Conservation (phyloP, 2,329 filamentous ascomycete species). For the Plectosphaerella sp. region DNA sequence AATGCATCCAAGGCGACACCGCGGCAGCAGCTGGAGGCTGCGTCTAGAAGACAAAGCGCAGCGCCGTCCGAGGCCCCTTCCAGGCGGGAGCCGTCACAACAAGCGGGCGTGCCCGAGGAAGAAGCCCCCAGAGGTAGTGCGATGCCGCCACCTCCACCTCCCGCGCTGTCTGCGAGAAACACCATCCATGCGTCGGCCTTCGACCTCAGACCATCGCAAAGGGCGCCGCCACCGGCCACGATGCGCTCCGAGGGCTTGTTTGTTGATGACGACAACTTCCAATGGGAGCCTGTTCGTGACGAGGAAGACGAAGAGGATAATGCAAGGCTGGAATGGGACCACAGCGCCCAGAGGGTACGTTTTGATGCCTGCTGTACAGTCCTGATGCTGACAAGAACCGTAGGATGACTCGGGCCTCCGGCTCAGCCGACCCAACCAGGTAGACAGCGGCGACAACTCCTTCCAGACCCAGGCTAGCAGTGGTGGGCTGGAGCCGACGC, state of each 20-base stretch:
- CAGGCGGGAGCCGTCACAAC: constrained; percentile 12
- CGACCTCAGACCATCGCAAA: constrained; percentile 48
- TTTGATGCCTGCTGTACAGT: not conserved
- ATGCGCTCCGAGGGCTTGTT: constrained; percentile 66
- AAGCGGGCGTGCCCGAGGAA: not conserved
- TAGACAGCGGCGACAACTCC: constrained; percentile 14
- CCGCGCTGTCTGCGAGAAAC: not conserved
- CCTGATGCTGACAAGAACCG: constrained; percentile 21
- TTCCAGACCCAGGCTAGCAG: constrained; percentile 14
- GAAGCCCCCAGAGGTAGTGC: constrained; percentile 18
- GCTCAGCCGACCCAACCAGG: constrained; percentile 29
- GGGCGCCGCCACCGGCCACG: constrained; percentile 48
- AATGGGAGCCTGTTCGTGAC: constrained; percentile 66
- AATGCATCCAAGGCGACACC: constrained; percentile 34
- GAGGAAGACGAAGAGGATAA: constrained; percentile 57
- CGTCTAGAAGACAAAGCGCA: constrained; percentile 37
- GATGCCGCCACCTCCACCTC: constrained; percentile 19
- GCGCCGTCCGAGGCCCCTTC: constrained; percentile 27
- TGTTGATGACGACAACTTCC: constrained; percentile 62
- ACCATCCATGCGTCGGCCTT: constrained; percentile 17
- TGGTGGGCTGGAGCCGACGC: constrained; percentile 60
- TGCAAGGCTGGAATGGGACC: constrained; percentile 70
- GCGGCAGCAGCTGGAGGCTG: constrained; percentile 41
- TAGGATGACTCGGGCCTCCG: constrained; percentile 41
- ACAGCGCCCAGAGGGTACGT: constrained; percentile 59